Base-by-base conservation (phyloP, 1,284 basidiomycete species). In the Microbotryum saponariae region DNA sequence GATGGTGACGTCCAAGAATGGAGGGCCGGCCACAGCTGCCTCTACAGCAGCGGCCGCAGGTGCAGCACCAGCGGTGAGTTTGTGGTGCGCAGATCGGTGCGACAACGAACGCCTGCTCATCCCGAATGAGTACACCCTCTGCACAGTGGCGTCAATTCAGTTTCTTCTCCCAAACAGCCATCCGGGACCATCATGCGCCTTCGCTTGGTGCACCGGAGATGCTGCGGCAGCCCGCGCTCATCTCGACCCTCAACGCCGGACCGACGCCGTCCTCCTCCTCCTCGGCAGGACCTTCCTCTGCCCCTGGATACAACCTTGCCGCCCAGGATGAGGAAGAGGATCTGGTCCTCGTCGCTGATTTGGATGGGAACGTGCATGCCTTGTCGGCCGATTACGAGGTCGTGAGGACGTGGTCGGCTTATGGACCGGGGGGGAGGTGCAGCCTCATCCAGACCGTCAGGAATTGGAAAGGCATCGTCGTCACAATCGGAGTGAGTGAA, bases 401-500 rank as follows among this genome's bases (percentile, higher is more conserved):
- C 0, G 75, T 80, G n/a, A 55, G 59, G 27, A 64, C 62, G 18
- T 74, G 72, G 72, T 45, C 31, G 4, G 70, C 70, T 6, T 72
- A 71, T 49, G 58, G 62, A 33, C 2, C 56, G 64, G 55, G 52
- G 47, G 59, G 62, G 31, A 46, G 58, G 31, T 42, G 59, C 37
- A 46, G 67, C 31, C 53, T 21, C 18, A 27, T 51, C 4, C 61
- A 58, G 60, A 61, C 63, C n/a, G 51, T 51, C n/a, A 79, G 79
- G 55, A 85, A 83, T 51, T 93, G 89, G 85, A 76, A 86, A 56
- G 87, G 88, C 0, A 78, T 91, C 51, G 78, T 96, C 21, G 79
- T 96, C 10, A 90, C 88, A 1, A 80, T 96, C 27, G 92, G 91
- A 31, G 89, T 91, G 72, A 60, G 86, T 80, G 1, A 27, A 27